phyloP scores from a whole-genome alignment of 495 filamentous ascomycete species.

The Platismatia glauca region DNA sequence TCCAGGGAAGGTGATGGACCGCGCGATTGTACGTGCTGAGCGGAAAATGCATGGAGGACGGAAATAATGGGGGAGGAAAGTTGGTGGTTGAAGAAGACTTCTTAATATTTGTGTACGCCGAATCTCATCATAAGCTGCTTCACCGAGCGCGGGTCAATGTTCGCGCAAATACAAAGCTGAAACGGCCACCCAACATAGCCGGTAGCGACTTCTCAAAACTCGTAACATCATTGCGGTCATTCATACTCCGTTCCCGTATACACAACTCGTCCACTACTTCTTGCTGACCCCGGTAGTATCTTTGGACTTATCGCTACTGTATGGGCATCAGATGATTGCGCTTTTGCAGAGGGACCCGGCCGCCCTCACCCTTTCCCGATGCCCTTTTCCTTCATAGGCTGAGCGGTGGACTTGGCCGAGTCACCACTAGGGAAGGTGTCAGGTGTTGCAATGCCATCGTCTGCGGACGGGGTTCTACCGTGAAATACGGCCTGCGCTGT shows the following conservation, averaged over 20 bases:
- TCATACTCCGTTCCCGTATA: not conserved
- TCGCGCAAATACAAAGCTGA: no score
- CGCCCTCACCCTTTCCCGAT: not conserved
- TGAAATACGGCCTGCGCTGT: conserved; percentile 31
- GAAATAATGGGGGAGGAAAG: no score
- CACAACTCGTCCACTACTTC: not conserved
- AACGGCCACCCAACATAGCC: no score
- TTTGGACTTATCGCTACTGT: conserved; percentile 1
- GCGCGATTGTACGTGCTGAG: no score
- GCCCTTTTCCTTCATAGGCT: not conserved
- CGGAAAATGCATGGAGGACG: no score
- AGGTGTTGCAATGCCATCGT: not conserved
- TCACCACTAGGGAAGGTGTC: not conserved
- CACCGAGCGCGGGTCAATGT: no score
- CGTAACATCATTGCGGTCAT: not conserved
- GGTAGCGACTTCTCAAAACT: not conserved
- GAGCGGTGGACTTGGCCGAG: not conserved
- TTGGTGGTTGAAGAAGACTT: no score
- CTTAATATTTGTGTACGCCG: not conserved
- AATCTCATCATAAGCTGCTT: not conserved
- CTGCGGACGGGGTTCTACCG: not conserved
- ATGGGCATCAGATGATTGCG: not conserved
- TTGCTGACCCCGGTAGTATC: not conserved
- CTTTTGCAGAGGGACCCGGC: not conserved
- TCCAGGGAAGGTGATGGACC: no score